phyloP scores from a whole-genome alignment of 768 basidiomycete genomes.

The Pholiota molesta region DNA sequence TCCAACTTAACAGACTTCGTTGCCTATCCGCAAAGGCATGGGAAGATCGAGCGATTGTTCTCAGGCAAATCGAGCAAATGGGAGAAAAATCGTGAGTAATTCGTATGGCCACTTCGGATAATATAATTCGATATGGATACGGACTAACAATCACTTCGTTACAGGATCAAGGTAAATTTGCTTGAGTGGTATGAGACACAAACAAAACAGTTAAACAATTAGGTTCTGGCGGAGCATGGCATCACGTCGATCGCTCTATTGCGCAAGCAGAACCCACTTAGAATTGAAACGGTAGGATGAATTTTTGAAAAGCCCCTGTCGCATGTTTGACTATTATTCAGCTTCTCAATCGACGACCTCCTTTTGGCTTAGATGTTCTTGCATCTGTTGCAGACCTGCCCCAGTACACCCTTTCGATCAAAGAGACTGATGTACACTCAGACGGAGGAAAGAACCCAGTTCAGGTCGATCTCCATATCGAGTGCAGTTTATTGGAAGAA shows the following conservation, averaged over 20 bases:
- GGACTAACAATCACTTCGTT: background rate
- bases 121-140: background rate
- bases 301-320: background rate
- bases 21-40: constrained; percentile 85
- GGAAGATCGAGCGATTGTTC: constrained; percentile 85
- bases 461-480: constrained; percentile 55
- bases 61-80: constrained; percentile 87
- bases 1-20: constrained; percentile 52
- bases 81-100: constrained; percentile 85
- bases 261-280: constrained; percentile 55
- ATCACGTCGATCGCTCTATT: constrained; percentile 64
- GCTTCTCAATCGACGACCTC: constrained; percentile 75
- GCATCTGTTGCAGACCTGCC: constrained; percentile 66
- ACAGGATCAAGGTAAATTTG: constrained; percentile 37
- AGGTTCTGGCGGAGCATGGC: constrained; percentile 79
- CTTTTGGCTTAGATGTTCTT: constrained; percentile 75
- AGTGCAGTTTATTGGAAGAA: constrained; percentile 54
- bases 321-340: constrained; percentile 26
- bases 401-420: constrained; percentile 56
- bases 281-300: constrained; percentile 61
- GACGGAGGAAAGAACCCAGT: constrained; percentile 55
- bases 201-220: background rate
- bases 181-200: background rate
- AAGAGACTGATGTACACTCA: constrained; percentile 46
- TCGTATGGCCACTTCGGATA: background rate